A percentile compares a stretch with the other conserved stretches of the same genome.
These are phyloP conservation scores for Pterocarpus macrocarpus DNA, from an alignment of 306 rosid species.

Conservation along the genomic window DNA sequence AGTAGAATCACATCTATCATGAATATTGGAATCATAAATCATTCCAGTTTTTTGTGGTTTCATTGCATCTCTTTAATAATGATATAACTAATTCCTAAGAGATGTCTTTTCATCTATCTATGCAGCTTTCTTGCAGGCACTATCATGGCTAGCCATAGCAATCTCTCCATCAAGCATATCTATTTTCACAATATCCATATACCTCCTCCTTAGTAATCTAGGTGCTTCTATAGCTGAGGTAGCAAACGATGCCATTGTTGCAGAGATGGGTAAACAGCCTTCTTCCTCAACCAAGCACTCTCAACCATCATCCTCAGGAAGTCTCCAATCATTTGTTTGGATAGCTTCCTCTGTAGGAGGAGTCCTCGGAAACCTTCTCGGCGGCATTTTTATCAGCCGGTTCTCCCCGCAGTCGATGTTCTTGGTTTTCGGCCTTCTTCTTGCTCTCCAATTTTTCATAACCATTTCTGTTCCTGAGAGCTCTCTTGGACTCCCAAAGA, in stretches of 20 bases:
- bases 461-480: constrained; percentile 65
- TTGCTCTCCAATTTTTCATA: constrained; percentile 71
- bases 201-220: constrained; percentile 85
- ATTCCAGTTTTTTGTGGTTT: background rate
- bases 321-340: constrained; percentile 93
- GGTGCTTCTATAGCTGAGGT: constrained; percentile 97
- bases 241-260: constrained; percentile 94
- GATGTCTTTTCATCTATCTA: constrained; percentile 38
- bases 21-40: background rate
- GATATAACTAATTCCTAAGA: constrained; percentile 21
- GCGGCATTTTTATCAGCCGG: constrained; percentile 69
- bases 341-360: constrained; percentile 91
- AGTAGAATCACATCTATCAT: constrained; percentile 5
- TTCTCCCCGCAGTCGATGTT: constrained; percentile 70
- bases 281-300: constrained; percentile 57
- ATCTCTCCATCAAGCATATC: constrained; percentile 69
- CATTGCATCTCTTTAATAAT: too few species aligned
- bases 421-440: constrained; percentile 67
- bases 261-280: constrained; percentile 74
- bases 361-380: constrained; percentile 83
- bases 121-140: constrained; percentile 92
- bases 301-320: constrained; percentile 66
- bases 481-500: constrained; percentile 75
- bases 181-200: constrained; percentile 64
- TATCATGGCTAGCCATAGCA: constrained; percentile 88